Conservation (phyloP, 2,329 filamentous ascomycete species). For the Cadophora gregata region DNA sequence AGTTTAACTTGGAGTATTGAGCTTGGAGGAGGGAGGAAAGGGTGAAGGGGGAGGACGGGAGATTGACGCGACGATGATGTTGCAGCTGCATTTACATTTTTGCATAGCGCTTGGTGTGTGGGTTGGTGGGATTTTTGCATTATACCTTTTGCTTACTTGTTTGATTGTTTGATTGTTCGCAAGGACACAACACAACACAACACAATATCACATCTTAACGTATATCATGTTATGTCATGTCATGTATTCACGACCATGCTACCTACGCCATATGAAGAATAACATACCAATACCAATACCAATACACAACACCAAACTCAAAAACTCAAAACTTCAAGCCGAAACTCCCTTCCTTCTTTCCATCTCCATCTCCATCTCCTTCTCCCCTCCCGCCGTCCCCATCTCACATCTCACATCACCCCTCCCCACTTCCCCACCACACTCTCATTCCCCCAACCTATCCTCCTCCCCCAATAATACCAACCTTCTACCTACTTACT, state of each 20-base stretch:
- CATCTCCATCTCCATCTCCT: no score
- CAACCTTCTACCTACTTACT: no score
- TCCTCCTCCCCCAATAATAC: no score
- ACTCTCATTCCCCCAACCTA: no score
- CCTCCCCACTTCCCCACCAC: no score
- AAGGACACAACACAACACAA: no score
- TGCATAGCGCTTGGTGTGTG: not conserved
- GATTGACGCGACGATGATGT: not conserved
- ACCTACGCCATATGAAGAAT: not conserved
- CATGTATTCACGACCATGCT: not conserved
- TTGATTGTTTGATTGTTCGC: no score
- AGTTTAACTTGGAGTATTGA: slow-evolving; percentile 23
- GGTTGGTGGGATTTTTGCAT: not conserved
- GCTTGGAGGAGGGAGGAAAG: not conserved
- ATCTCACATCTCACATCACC: no score
- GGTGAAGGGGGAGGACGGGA: not conserved
- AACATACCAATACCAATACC: not conserved
- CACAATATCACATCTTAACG: no score
- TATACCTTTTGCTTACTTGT: slow-evolving; percentile 8
- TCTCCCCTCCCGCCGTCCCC: no score
- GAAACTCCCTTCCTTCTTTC: no score
- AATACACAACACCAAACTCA: not conserved
- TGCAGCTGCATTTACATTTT: not conserved
- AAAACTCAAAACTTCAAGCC: not conserved
- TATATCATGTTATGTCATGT: not conserved